Conservation (phyloP, 805 yeast genomes). For the Pichia pseudocactophila region DNA sequence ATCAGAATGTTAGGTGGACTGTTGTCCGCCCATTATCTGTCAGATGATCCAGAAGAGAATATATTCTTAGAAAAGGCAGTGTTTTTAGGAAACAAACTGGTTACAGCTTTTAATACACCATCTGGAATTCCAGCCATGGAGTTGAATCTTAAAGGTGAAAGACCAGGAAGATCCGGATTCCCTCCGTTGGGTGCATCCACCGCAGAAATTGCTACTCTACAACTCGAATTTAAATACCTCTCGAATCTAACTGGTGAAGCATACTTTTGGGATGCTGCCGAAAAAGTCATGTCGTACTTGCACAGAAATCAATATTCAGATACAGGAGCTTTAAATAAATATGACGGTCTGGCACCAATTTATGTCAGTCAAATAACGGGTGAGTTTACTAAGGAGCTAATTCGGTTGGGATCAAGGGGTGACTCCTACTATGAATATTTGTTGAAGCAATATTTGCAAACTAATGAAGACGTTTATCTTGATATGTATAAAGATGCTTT, state of each 20-base stretch:
- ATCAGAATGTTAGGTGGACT: slow-evolving; percentile 91
- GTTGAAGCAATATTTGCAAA: slow-evolving; percentile 76
- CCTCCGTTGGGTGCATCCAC: slow-evolving; percentile 76
- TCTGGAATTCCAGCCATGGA: slow-evolving; percentile 75
- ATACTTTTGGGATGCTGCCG: slow-evolving; percentile 71
- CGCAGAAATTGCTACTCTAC: slow-evolving; percentile 83
- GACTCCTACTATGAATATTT: slow-evolving; percentile 90
- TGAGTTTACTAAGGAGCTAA: slow-evolving; percentile 49
- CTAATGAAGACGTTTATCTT: slow-evolving; percentile 58
- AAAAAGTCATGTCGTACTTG: slow-evolving; percentile 59
- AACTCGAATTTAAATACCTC: slow-evolving; percentile 78
- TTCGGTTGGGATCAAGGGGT: slow-evolving; percentile 84
- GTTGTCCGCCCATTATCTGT: slow-evolving; percentile 69
- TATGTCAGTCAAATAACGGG: slow-evolving; percentile 71
- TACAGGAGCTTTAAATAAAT: slow-evolving; percentile 1
- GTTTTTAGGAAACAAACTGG: slow-evolving; percentile 63
- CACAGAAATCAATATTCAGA: slow-evolving; percentile 50
- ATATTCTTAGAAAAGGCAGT: slow-evolving; percentile 69
- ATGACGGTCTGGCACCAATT: slow-evolving; percentile 77
- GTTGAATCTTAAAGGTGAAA: slow-evolving; percentile 58
- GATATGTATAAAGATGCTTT: slow-evolving; percentile 72
- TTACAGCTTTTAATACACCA: slow-evolving; percentile 57
- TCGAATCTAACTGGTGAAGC: slow-evolving; percentile 72
- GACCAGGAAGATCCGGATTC: slow-evolving; percentile 46
- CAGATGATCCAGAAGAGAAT: slow-evolving; percentile 42